phyloP scores from a whole-genome alignment of 768 basidiomycete species.

The Mycena polygramma region DNA sequence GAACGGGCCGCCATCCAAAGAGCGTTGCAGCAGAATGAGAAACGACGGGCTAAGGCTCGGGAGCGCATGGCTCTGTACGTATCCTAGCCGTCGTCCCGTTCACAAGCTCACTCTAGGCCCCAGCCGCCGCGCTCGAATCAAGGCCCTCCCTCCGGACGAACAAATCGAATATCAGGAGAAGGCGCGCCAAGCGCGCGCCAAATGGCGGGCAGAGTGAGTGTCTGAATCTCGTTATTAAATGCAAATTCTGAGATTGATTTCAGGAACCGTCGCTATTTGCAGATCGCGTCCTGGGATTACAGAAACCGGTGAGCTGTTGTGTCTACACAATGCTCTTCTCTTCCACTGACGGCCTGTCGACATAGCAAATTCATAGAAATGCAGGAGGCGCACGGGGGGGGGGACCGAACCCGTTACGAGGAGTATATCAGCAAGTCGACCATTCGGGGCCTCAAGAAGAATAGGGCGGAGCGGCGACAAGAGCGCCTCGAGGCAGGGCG shows the following conservation, averaged over 20 bases:
- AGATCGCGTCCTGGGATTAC: background rate
- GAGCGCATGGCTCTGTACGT: background rate
- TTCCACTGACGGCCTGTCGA: too few species aligned
- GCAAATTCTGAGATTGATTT: too few species aligned
- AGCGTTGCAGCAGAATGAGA: too few species aligned
- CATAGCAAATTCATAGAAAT: too few species aligned
- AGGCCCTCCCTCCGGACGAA: background rate
- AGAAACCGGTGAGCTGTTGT: conserved; percentile 3
- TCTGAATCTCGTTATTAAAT: too few species aligned
- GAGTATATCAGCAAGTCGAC: background rate
- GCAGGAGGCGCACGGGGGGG: too few species aligned
- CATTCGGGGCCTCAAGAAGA: background rate
- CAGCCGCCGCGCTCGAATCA: background rate
- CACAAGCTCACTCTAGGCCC: too few species aligned
- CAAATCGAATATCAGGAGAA: background rate
- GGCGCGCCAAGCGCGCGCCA: background rate
- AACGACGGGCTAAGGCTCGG: background rate
- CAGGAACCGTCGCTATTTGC: background rate
- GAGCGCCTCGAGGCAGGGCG: too few species aligned
- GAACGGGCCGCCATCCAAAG: too few species aligned
- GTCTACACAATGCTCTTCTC: too few species aligned
- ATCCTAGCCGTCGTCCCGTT: too few species aligned
- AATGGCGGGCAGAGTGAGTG: background rate
- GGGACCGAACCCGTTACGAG: too few species aligned
- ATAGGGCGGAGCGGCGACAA: background rate